A percentile compares a stretch with the other conserved stretches of the same genome.
These are phyloP conservation scores for Solanum habrochaites DNA, from an alignment of 257 asterid genomes.

Conservation along the genomic window DNA sequence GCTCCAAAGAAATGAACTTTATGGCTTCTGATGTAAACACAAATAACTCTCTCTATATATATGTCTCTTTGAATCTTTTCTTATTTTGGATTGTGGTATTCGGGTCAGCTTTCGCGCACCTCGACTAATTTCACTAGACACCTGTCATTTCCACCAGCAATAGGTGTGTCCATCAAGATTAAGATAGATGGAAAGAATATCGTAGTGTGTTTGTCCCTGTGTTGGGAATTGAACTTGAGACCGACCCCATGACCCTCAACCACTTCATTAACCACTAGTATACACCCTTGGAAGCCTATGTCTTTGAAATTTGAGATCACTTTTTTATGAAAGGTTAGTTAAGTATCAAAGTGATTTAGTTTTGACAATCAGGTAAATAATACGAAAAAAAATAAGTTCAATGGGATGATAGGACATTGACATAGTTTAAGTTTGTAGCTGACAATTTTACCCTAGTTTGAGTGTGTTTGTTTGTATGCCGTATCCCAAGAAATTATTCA, in stretches of 20 bases:
- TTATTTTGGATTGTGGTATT: accelerated
- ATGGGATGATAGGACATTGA: neutral
- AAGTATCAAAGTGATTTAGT: neutral
- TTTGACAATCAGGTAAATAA: neutral
- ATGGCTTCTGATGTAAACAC: constrained; percentile 58
- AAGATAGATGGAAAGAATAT: accelerated
- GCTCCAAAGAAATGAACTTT: constrained; percentile 80
- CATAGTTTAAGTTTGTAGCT: neutral
- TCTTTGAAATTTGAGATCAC: neutral
- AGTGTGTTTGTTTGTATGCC: neutral
- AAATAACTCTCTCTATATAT: neutral
- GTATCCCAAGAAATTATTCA: neutral
- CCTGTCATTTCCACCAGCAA: too few species aligned
- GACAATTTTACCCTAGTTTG: neutral
- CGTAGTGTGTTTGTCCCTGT: neutral
- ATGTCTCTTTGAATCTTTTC: neutral
- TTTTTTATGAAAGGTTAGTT: neutral
- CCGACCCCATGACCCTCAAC: neutral
- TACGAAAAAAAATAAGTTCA: neutral
- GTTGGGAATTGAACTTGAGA: neutral
- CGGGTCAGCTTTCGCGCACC: accelerated
- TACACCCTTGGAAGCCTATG: neutral
- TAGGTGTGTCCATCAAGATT: too few species aligned
- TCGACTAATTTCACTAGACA: too few species aligned
- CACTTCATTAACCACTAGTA: neutral